Evolutionary conservation across 495 filamentous ascomycete species (phyloP), one percentile per base, ranked within the genome.

Genomic region (Podospora didyma): DNA sequence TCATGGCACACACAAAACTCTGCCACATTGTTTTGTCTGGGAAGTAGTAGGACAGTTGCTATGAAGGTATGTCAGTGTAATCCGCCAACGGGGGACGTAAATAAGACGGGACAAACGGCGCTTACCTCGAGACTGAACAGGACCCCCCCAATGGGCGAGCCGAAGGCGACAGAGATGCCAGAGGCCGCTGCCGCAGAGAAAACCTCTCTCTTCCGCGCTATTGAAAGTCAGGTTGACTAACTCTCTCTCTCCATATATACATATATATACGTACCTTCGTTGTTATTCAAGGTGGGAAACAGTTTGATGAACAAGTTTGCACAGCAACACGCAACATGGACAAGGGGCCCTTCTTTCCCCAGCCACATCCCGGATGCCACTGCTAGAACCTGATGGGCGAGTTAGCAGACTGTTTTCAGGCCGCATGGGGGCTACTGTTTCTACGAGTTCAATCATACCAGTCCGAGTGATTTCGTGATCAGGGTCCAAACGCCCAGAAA

Each of bases 1-100:
- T 88, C 92, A 97, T 97, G 64, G 94, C 94, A 63, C 93, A 96
- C 17, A 98, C 94, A 73, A 98, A 97, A 67, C 90, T 96, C 67
- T 97, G 93, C 94, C 94, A 98, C 94, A 98, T 98, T 1, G 94
- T 96, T 69, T 97, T 97, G 66, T 98, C 94, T 1, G 94, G 94
- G 60, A 98, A 98, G 70, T 97, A 98, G 74, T 97, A 98, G 2
- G 91, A 96, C 12, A 98, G 74, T 80, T 97, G 93, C 82, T 69
- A 14, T 39, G 5, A 4, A 12, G 17, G 10, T 6, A 21, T 37
- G 24, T 26, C 12, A 26, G 23, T 49, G 17, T 28, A 12, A n/a
- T 6, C 12, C n/a, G n/a, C n/a, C 6, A 2, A 12, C 46, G 7
- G 5, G 20, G 16, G 7, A 12, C 5, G 46, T 31, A 3, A 17